Evolutionary conservation across 768 basidiomycete genomes (phyloP).

Genomic region (Ramaria rubella): DNA sequence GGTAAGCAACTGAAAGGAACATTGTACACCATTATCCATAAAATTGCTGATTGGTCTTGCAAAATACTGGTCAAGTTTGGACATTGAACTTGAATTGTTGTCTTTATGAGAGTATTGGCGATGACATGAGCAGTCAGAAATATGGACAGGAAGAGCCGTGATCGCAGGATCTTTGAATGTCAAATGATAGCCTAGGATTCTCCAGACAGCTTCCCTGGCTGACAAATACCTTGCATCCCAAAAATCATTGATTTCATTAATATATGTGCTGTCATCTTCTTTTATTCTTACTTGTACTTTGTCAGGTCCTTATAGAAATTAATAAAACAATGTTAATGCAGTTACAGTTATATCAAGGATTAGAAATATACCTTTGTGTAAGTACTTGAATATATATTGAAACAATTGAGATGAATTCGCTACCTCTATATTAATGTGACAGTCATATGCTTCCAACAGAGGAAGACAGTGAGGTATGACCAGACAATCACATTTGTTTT

Average conservation of each 20-base stretch:
- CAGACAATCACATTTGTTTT: conserved; percentile 18
- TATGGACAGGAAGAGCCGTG: too few relatives aligned
- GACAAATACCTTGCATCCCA: conserved; percentile 30
- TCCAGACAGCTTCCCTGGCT: too few relatives aligned
- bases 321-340: not conserved
- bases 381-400: conserved; percentile 35
- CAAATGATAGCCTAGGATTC: too few relatives aligned
- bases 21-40: too few relatives aligned
- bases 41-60: conserved; percentile 10
- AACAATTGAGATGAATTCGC: too few relatives aligned
- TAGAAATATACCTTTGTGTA: conserved; percentile 29
- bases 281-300: not conserved
- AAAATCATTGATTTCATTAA: conserved; percentile 33
- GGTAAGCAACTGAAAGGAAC: too few relatives aligned
- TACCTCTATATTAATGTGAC: too few relatives aligned
- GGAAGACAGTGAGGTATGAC: conserved; percentile 26
- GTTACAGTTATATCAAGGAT: not conserved
- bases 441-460: conserved; percentile 20
- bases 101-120: conserved; percentile 20
- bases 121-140: conserved; percentile 1
- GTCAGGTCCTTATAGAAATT: conserved; percentile 17
- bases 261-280: not conserved
- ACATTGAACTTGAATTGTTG: not conserved
- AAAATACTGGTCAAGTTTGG: conserved; percentile 20
- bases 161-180: conserved; percentile 29